These are phyloP conservation scores for Erodium trifolium DNA, from an alignment of 441 rosid species.

Conservation along the genomic window DNA sequence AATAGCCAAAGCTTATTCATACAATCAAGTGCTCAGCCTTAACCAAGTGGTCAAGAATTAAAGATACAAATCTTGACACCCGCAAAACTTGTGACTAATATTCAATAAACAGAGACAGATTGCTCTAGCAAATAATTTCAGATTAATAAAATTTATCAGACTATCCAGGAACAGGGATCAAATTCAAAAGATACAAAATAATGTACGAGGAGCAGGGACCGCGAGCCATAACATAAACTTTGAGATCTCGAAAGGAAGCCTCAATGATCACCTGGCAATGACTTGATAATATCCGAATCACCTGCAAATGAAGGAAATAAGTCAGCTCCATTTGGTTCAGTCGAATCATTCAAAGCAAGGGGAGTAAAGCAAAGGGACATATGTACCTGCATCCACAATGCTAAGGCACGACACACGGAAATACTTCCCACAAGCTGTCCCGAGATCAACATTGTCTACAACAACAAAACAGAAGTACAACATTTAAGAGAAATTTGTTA, in stretches of 20 bases:
- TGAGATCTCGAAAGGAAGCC: neutral
- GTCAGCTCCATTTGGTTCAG: neutral
- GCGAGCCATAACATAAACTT: neutral
- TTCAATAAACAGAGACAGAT: too few species aligned
- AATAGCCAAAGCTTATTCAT: too few species aligned
- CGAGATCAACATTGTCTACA: slow-evolving; percentile 26
- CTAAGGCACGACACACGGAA: slow-evolving; percentile 28
- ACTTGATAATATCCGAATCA: neutral
- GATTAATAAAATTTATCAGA: neutral
- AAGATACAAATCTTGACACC: too few species aligned
- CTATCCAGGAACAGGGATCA: neutral
- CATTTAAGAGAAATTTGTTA: too few species aligned
- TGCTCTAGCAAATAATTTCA: neutral
- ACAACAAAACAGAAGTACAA: neutral
- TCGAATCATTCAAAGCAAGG: too few species aligned
- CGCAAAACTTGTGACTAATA: too few species aligned
- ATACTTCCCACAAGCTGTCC: slow-evolving; percentile 28
- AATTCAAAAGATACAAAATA: neutral
- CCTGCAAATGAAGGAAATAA: neutral
- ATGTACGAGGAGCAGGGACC: neutral
- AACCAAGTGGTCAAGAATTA: too few species aligned
- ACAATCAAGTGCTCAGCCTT: too few species aligned
- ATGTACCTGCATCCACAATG: slow-evolving; percentile 23
- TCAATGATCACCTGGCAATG: neutral
- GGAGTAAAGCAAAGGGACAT: too few species aligned